Conservation (phyloP, 192 early-diverging fungal genomes). For the Coemansia sp. region DNA sequence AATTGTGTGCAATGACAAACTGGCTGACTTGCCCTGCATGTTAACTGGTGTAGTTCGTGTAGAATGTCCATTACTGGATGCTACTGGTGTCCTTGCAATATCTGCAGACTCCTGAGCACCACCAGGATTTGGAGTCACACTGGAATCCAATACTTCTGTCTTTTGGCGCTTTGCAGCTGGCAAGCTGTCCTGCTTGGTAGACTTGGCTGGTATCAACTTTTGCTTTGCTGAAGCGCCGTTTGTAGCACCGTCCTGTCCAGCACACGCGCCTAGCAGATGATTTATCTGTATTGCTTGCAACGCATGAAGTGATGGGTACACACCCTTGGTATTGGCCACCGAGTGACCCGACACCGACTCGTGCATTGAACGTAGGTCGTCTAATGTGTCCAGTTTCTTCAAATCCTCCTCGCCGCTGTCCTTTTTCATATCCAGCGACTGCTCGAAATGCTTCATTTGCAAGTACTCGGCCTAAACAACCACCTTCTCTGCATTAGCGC, state of each 20-base stretch:
- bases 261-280: neutral
- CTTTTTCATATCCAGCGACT: conserved; percentile 14
- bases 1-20: neutral
- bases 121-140: neutral
- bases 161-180: neutral
- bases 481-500: neutral
- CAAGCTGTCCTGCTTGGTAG: neutral
- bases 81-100: neutral
- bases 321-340: neutral
- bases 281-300: neutral
- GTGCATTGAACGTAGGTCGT: neutral
- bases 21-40: too few species aligned
- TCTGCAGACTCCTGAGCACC: neutral
- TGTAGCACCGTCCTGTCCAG: neutral
- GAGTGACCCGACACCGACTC: neutral
- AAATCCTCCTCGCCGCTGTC: conserved; percentile 8
- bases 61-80: neutral
- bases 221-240: neutral
- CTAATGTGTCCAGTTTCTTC: neutral
- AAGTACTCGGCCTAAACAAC: conserved; percentile 20
- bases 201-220: neutral
- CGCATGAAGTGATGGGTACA: neutral
- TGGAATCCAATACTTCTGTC: neutral
- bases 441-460: conserved; percentile 25
- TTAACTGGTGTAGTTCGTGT: neutral